These are phyloP conservation scores for Candida dubliniensis DNA, from an alignment of 1,139 yeast species.

Conservation along the genomic window DNA sequence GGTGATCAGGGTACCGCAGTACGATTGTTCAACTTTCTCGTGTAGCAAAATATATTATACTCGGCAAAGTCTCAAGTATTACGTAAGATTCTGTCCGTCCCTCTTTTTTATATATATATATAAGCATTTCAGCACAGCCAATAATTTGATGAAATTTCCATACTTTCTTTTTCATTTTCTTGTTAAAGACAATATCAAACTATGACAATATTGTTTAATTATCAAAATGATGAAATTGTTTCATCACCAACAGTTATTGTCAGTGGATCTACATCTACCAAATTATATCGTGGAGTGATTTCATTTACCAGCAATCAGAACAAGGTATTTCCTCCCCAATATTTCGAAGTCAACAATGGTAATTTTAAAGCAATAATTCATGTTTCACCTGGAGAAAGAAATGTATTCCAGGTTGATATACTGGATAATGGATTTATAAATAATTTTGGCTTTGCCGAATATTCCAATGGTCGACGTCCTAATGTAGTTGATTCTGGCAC, in stretches of 20 bases:
- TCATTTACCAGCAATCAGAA: slow-evolving; percentile 41
- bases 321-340: slow-evolving; percentile 64
- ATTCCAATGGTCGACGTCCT: slow-evolving; percentile 17
- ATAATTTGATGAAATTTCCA: not conserved
- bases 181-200: not conserved
- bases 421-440: slow-evolving; percentile 27
- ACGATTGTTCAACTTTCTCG: no score
- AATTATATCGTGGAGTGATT: slow-evolving; percentile 25
- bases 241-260: slow-evolving; percentile 44
- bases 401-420: slow-evolving; percentile 37
- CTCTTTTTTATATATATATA: not conserved
- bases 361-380: slow-evolving; percentile 76
- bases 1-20: no score
- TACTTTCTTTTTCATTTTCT: not conserved
- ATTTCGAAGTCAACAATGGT: slow-evolving; percentile 67
- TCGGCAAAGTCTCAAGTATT: no score
- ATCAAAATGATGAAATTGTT: slow-evolving; percentile 36
- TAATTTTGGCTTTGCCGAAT: slow-evolving; percentile 31
- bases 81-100: no score
- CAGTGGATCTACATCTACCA: slow-evolving; percentile 28
- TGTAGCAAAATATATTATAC: no score
- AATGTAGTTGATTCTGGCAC: slow-evolving; percentile 25
- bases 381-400: slow-evolving; percentile 62
- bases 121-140: not conserved
- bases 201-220: slow-evolving; percentile 38